Evolutionary conservation across 108 stramenopile species (phyloP).

Genomic region (Nannochloropsis granulata): DNA sequence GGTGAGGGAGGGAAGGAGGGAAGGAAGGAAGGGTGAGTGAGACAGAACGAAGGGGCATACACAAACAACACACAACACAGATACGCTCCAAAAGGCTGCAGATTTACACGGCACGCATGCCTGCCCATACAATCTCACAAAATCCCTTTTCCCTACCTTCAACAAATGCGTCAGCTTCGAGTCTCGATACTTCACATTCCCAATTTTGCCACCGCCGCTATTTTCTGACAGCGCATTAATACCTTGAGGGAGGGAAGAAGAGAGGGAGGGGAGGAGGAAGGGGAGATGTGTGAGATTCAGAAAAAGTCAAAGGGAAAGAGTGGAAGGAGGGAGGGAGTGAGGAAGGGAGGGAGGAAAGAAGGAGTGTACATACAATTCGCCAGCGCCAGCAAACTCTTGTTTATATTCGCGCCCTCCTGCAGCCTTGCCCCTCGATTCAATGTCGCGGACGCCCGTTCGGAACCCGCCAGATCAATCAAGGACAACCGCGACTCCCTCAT

Average conservation of each 20-base stretch:
- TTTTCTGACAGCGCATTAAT: neutral
- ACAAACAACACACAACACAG: too few relatives aligned
- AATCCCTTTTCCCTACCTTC: neutral
- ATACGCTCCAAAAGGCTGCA: too few relatives aligned
- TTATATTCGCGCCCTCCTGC: conserved; percentile 47
- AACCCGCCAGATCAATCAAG: conserved; percentile 33
- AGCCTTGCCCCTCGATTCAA: conserved; percentile 37
- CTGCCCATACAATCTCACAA: neutral
- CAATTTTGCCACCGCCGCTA: neutral
- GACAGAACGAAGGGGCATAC: too few relatives aligned
- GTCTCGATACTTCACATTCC: conserved; percentile 49
- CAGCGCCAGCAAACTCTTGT: conserved; percentile 45
- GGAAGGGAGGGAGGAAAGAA: neutral
- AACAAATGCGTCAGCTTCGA: conserved; percentile 49
- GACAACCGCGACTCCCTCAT: conserved; percentile 30
- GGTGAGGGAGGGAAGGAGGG: too few relatives aligned
- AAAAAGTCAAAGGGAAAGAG: too few relatives aligned
- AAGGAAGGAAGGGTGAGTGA: too few relatives aligned
- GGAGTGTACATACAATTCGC: conserved; percentile 49
- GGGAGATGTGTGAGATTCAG: too few relatives aligned
- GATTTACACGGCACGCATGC: too few relatives aligned
- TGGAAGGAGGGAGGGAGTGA: neutral
- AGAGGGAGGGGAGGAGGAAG: too few relatives aligned
- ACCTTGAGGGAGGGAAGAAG: too few relatives aligned
- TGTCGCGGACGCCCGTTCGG: conserved; percentile 43